Evolutionary conservation across 2,329 filamentous ascomycete species (phyloP).

Genomic region (Neopestalotiopsis sp.): DNA sequence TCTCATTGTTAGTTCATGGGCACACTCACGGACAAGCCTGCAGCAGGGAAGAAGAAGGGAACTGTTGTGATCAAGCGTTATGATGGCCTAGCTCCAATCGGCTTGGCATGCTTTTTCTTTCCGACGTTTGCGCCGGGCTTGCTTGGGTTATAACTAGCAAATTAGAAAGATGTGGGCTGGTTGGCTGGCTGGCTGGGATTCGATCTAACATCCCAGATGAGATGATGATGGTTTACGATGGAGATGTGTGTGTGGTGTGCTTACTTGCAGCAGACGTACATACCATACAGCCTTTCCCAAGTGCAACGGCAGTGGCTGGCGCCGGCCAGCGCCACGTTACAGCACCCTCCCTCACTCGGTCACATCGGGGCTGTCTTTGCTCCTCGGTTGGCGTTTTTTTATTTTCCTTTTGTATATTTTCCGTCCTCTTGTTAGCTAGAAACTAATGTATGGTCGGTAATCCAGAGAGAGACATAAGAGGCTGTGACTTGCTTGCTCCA

Average conservation of each 20-base stretch:
- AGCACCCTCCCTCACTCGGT: background rate
- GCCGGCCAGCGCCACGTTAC: background rate
- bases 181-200: no score
- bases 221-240: background rate
- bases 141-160: no score
- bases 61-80: background rate
- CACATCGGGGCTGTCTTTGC: background rate
- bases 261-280: constrained; percentile 1
- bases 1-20: background rate
- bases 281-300: background rate
- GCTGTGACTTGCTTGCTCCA: background rate
- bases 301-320: constrained; percentile 1
- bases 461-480: background rate
- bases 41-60: background rate
- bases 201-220: background rate
- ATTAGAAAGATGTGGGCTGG: no score
- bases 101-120: background rate
- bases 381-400: no score
- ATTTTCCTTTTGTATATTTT: no score
- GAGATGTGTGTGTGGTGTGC: background rate
- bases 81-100: background rate
- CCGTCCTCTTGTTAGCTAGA: no score
- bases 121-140: background rate
- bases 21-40: background rate
- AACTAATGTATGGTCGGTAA: no score